These are phyloP conservation scores for Cladosporium phlei DNA, from an alignment of 2,329 filamentous ascomycete genomes.

Conservation along the genomic window DNA sequence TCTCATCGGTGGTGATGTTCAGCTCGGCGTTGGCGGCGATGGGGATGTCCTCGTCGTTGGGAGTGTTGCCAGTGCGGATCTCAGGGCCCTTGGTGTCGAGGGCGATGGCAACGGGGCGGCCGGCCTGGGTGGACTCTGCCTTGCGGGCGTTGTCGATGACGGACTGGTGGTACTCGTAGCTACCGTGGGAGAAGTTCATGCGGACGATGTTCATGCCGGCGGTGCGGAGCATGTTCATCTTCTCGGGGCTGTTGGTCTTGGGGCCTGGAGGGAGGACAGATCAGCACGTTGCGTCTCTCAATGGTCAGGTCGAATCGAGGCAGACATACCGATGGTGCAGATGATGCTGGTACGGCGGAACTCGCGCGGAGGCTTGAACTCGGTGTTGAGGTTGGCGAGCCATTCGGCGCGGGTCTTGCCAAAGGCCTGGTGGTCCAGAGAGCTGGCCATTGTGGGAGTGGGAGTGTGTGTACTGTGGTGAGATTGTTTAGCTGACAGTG, in stretches of 20 bases:
- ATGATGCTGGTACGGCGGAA: slow-evolving; percentile 98
- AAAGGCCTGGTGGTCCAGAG: slow-evolving; percentile 76
- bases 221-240: slow-evolving; percentile 84
- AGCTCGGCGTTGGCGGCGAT: slow-evolving; percentile 78
- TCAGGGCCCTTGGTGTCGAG: slow-evolving; percentile 82
- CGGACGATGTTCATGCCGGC: slow-evolving; percentile 95
- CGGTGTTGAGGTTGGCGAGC: slow-evolving; percentile 78
- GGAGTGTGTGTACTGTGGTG: slow-evolving; percentile 1
- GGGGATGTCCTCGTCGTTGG: slow-evolving; percentile 67
- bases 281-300: background rate
- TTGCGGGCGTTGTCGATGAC: slow-evolving; percentile 93
- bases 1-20: slow-evolving; percentile 95
- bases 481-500: slow-evolving; percentile 8
- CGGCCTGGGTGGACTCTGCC: slow-evolving; percentile 71
- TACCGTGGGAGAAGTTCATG: slow-evolving; percentile 98
- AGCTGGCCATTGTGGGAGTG: slow-evolving; percentile 55
- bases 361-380: slow-evolving; percentile 79
- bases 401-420: slow-evolving; percentile 68
- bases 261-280: slow-evolving; percentile 50
- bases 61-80: slow-evolving; percentile 77
- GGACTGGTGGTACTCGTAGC: slow-evolving; percentile 94
- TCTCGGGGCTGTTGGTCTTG: slow-evolving; percentile 97
- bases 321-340: slow-evolving; percentile 77
- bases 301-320: no score
- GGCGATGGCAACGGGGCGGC: slow-evolving; percentile 91